Evolutionary conservation across 2,329 filamentous ascomycete genomes (phyloP).

Genomic region (Neocucurbitaria cava): DNA sequence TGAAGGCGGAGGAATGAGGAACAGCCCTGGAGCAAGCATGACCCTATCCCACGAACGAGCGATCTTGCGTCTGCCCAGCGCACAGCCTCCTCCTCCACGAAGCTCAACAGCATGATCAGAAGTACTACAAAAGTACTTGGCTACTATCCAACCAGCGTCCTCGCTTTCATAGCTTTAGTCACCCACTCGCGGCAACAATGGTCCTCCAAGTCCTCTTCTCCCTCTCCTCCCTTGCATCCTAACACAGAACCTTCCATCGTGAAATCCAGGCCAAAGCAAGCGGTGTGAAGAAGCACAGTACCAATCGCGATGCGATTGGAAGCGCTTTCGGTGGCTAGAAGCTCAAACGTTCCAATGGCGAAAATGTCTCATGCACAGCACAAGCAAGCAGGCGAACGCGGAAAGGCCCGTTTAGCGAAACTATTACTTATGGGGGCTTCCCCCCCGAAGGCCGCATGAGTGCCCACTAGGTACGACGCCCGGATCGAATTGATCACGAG

Average conservation of each 20-base stretch:
- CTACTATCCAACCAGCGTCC: conserved; percentile 12
- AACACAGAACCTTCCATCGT: background rate
- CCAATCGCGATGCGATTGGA: background rate
- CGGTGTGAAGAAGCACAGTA: background rate
- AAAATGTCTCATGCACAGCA: conserved; percentile 41
- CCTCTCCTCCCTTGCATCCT: background rate
- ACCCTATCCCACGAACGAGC: conserved; percentile 7
- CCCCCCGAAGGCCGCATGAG: background rate
- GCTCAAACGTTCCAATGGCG: conserved; percentile 36
- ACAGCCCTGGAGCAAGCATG: conserved; percentile 14
- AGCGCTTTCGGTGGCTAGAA: conserved; percentile 1
- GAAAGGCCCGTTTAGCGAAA: conserved; percentile 10
- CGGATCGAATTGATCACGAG: conserved; percentile 1
- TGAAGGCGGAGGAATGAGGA: conserved; percentile 3
- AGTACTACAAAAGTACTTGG: background rate
- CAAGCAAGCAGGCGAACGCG: conserved; percentile 5
- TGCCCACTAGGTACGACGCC: conserved; percentile 1
- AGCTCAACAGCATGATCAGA: background rate
- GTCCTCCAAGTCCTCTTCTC: background rate
- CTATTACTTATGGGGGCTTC: background rate
- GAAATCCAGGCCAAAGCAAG: conserved; percentile 2
- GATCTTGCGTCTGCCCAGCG: conserved; percentile 16
- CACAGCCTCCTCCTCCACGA: conserved; percentile 20
- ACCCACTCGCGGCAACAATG: conserved; percentile 9
- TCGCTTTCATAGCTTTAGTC: conserved; percentile 2